Base-by-base conservation (phyloP, 352 stramenopile species). In the Phytophthora citricola region DNA sequence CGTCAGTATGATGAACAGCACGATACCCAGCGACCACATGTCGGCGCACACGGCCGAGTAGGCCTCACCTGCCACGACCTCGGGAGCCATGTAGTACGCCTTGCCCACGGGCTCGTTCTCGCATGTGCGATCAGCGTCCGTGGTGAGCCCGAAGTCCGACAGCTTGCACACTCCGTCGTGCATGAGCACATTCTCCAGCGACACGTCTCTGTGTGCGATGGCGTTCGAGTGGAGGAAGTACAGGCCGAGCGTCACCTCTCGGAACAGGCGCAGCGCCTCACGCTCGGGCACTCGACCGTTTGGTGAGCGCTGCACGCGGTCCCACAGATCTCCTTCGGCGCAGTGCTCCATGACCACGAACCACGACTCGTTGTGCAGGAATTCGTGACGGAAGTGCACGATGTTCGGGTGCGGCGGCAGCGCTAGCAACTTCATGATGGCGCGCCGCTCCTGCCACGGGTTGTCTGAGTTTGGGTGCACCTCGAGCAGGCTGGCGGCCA, bases 1-100 rank as follows among this genome's bases (percentile, higher is more conserved):
- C 1, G 76, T 81, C 22, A 91, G 26, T 71, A 90, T 82, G 58
- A 89, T 79, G 72, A 88, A 91, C 10, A 89, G 49, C 54, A 88
- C 74, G 46, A 91, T 75, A 3, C 82, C 79, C 1, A 91, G 47
- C 27, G 82, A 84, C 79, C 82, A 91, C 72, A 89, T 85, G 47
- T 91, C 82, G n/a, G 79, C 82, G 2, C 48, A 65, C 2, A 46
- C 47, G 0, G 81, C 76, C 20, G 80, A 68, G 66, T 90, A 90
- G 8, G 22, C 14, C 15, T 69, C 26, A 10, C 66, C 53, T 2
- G 59, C 55, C 20, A 84, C 69, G 12, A 85, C 68, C 43, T 89
- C 79, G 14, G 69, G 77, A 12, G 71, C 79, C 76, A 86, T 90
- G 69, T 87, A 87, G 54, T 85, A 81, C 9, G 62, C 61, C 57